phyloP scores from a whole-genome alignment of 2,329 filamentous ascomycete species.

The Lachnellula hyalina region DNA sequence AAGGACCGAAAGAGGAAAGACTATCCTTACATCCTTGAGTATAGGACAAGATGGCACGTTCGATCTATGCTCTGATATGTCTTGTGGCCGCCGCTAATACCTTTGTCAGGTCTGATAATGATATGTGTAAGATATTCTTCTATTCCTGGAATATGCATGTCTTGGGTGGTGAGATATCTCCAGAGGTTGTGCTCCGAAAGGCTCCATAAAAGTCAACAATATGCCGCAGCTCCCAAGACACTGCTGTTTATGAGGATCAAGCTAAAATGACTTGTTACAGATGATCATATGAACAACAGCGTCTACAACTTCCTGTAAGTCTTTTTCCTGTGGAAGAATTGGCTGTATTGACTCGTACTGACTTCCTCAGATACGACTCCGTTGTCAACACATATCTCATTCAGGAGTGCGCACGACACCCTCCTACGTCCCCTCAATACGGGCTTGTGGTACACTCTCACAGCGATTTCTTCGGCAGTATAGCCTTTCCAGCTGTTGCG shows the following conservation, averaged over 20 bases:
- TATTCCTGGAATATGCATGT: too few species aligned
- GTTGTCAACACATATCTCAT: slow-evolving; percentile 88
- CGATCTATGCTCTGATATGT: not conserved
- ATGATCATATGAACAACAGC: slow-evolving; percentile 80
- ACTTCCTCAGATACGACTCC: slow-evolving; percentile 65
- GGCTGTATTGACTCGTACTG: not conserved
- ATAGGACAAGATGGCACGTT: slow-evolving; percentile 75
- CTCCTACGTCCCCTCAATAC: slow-evolving; percentile 64
- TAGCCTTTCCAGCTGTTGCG: slow-evolving; percentile 75
- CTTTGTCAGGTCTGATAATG: slow-evolving; percentile 71
- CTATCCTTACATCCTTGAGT: slow-evolving; percentile 75
- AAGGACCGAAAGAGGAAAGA: slow-evolving; percentile 64
- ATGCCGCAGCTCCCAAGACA: too few species aligned
- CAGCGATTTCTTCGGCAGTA: slow-evolving; percentile 77
- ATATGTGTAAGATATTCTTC: slow-evolving; percentile 55
- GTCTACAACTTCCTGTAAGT: slow-evolving; percentile 73
- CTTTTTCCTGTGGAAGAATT: slow-evolving; percentile 2
- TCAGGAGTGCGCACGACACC: slow-evolving; percentile 67
- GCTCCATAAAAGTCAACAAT: too few species aligned
- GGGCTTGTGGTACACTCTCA: slow-evolving; percentile 81
- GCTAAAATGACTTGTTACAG: too few species aligned
- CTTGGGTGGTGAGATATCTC: too few species aligned
- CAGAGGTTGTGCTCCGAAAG: too few species aligned
- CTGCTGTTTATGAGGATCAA: too few species aligned
- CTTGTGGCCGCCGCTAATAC: not conserved